A percentile compares a stretch with the other conserved stretches of the same genome.
phyloP scores from a whole-genome alignment of 352 stramenopile genomes.

The Thalassiosira hispida region DNA sequence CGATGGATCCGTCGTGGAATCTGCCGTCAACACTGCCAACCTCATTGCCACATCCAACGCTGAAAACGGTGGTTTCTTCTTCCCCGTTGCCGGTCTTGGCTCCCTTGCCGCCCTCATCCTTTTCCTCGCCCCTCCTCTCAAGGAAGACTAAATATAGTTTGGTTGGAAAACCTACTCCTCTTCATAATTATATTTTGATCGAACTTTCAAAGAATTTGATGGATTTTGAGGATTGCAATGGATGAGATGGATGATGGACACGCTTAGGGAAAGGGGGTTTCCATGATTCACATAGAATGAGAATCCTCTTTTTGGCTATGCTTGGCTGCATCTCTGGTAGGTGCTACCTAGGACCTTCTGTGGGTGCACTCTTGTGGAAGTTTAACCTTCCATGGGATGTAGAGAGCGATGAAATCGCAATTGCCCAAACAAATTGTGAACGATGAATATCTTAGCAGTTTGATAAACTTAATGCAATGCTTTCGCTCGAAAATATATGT shows the following conservation, averaged over 20 bases:
- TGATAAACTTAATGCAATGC: conserved; percentile 27
- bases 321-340: conserved; percentile 1
- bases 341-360: conserved; percentile 8
- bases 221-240: conserved; percentile 11
- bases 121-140: conserved; percentile 80
- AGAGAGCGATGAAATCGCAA: background rate
- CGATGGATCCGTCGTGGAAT: conserved; percentile 71
- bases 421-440: conserved; percentile 1
- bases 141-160: conserved; percentile 67
- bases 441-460: background rate
- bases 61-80: conserved; percentile 81
- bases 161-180: background rate
- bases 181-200: conserved; percentile 42
- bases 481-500: background rate
- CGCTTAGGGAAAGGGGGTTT: background rate
- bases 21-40: conserved; percentile 60
- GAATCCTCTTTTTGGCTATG: background rate
- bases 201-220: conserved; percentile 1
- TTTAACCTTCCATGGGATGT: background rate
- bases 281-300: background rate
- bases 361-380: background rate
- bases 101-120: conserved; percentile 78
- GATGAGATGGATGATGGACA: conserved; percentile 1
- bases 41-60: conserved; percentile 69
- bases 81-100: conserved; percentile 78